These are phyloP conservation scores for Coemansia sp. DNA, from an alignment of 192 early-diverging fungal species.

Conservation along the genomic window DNA sequence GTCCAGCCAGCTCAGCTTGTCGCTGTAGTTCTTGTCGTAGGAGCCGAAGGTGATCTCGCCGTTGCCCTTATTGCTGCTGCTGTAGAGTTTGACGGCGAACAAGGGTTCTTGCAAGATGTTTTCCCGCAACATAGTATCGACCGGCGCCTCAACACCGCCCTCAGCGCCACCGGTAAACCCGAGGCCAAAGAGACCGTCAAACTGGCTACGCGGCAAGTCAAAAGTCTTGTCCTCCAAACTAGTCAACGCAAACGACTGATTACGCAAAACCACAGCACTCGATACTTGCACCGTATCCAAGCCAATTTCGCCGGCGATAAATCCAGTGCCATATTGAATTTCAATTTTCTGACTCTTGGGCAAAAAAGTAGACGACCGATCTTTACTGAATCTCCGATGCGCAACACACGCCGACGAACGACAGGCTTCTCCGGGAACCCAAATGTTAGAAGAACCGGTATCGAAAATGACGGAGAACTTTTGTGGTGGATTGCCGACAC, in stretches of 20 bases:
- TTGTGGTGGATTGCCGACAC: constrained; percentile 69
- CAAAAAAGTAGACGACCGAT: constrained; percentile 67
- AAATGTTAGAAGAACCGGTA: constrained; percentile 73
- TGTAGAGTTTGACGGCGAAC: constrained; percentile 49
- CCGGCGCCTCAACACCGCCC: constrained; percentile 41
- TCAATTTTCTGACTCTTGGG: constrained; percentile 67
- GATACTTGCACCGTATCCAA: constrained; percentile 61
- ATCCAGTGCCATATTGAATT: constrained; percentile 93
- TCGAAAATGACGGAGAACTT: constrained; percentile 72
- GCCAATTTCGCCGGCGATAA: constrained; percentile 91
- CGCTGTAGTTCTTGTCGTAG: constrained; percentile 51
- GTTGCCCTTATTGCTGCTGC: constrained; percentile 32
- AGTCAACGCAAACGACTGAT: constrained; percentile 55
- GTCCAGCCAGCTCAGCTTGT: constrained; percentile 57
- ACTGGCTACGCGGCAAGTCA: constrained; percentile 48
- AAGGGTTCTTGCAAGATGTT: constrained; percentile 39
- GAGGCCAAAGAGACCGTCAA: constrained; percentile 59
- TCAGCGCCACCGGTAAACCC: constrained; percentile 51
- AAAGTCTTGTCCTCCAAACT: constrained; percentile 49
- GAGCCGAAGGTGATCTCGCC: constrained; percentile 59
- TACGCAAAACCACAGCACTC: constrained; percentile 30
- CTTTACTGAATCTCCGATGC: constrained; percentile 79
- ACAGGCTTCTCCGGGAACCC: constrained; percentile 74
- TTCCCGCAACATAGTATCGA: constrained; percentile 48
- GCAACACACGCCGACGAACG: constrained; percentile 74